phyloP scores from a whole-genome alignment of 2,329 filamentous ascomycete species.

The Arthrinium puccinioides region DNA sequence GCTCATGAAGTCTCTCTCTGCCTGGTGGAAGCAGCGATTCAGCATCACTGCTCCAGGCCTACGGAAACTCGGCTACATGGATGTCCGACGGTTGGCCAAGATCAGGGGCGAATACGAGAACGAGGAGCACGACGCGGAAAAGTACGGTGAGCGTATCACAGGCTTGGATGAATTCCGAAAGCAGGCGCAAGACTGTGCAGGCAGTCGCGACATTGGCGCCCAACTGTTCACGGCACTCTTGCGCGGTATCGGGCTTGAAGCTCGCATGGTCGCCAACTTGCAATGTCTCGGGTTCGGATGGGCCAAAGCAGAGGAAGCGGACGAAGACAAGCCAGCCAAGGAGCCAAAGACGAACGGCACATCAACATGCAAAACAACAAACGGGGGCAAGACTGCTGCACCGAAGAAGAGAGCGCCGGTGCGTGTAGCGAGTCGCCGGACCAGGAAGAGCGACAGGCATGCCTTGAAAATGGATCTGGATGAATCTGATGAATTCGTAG shows the following conservation, averaged over 20 bases:
- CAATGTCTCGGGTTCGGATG: constrained; percentile 88
- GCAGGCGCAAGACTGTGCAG: constrained; percentile 61
- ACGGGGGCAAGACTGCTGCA: constrained; percentile 2
- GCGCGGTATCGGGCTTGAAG: constrained; percentile 72
- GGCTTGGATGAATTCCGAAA: constrained; percentile 60
- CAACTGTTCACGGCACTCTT: constrained; percentile 86
- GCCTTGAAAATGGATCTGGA: constrained; percentile 21
- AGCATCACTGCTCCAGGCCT: constrained; percentile 69
- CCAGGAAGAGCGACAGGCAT: constrained; percentile 16
- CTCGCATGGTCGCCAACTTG: constrained; percentile 74
- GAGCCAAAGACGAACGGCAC: constrained; percentile 8
- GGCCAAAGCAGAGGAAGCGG: constrained; percentile 77
- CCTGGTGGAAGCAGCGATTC: constrained; percentile 87
- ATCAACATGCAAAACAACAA: constrained; percentile 4
- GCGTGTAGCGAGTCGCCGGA: constrained; percentile 15
- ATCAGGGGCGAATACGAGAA: constrained; percentile 64
- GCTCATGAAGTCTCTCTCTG: constrained; percentile 66
- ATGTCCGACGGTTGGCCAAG: constrained; percentile 66
- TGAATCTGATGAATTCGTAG: constrained; percentile 40
- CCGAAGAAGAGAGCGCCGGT: constrained; percentile 11
- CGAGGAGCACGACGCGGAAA: constrained; percentile 50
- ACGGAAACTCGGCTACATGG: constrained; percentile 85
- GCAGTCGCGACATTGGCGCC: constrained; percentile 80
- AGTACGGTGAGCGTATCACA: constrained; percentile 72
- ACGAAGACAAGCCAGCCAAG: constrained; percentile 35